Percentiles rank a stretch among this genome's conserved stretches.
These are phyloP conservation scores for Auriculariales sp. DNA, from an alignment of 768 basidiomycete species.

Conservation along the genomic window DNA sequence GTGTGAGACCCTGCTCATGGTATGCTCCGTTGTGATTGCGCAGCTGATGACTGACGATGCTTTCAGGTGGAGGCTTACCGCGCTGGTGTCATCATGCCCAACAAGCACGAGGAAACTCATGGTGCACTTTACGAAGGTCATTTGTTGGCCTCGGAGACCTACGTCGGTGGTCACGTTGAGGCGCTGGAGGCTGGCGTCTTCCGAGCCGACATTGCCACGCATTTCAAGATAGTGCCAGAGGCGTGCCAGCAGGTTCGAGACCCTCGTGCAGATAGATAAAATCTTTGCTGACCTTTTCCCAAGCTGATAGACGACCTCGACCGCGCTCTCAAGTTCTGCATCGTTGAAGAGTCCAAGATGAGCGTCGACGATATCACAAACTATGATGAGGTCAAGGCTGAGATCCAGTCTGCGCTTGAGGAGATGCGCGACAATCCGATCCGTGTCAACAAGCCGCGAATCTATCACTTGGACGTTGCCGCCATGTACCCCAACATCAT, in stretches of 20 bases:
- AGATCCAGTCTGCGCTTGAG: constrained; percentile 69
- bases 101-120: constrained; percentile 85
- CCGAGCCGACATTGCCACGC: constrained; percentile 83
- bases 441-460: constrained; percentile 82
- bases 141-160: constrained; percentile 92
- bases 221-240: constrained; percentile 86
- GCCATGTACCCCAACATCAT: constrained; percentile 99
- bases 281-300: not conserved
- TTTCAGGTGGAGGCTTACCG: constrained; percentile 87
- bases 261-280: not conserved
- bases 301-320: constrained; percentile 95
- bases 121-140: constrained; percentile 93
- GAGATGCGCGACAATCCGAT: constrained; percentile 82
- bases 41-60: not conserved
- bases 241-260: constrained; percentile 67
- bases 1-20: constrained; percentile 97
- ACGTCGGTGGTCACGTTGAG: constrained; percentile 98
- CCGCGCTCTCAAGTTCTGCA: constrained; percentile 77
- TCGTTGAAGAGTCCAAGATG: constrained; percentile 69
- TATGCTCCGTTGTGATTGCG: constrained; percentile 19
- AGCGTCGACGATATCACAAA: constrained; percentile 78
- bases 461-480: constrained; percentile 97
- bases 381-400: constrained; percentile 79
- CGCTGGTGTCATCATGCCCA: constrained; percentile 91
- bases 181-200: constrained; percentile 97